Evolutionary conservation across 2,329 filamentous ascomycete species (phyloP).

Genomic region (Botrytis sinoallii): DNA sequence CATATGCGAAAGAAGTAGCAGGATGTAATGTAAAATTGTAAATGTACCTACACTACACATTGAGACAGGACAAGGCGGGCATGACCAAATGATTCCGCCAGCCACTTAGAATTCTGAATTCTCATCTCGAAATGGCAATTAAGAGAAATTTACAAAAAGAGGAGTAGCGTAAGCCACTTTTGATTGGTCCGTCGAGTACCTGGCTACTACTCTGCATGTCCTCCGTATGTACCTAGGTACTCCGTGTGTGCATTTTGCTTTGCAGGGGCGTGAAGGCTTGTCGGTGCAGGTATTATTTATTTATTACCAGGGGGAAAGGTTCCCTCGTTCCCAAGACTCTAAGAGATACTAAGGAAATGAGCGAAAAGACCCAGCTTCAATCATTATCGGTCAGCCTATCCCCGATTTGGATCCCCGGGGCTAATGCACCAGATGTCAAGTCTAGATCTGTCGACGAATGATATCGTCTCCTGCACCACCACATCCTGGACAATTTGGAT

Average conservation of each 20-base stretch:
- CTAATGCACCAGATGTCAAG: neutral
- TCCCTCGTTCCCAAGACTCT: too few species aligned
- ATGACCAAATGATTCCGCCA: neutral
- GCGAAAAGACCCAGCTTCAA: neutral
- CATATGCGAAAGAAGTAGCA: constrained; percentile 1
- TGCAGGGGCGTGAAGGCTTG: neutral
- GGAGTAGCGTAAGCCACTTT: neutral
- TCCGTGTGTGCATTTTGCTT: neutral
- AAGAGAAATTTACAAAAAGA: neutral
- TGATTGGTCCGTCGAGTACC: neutral
- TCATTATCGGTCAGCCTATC: neutral
- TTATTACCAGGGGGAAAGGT: neutral
- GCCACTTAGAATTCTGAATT: neutral
- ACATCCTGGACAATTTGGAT: neutral
- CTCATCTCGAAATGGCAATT: constrained; percentile 5
- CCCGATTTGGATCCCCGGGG: neutral
- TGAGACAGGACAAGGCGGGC: neutral
- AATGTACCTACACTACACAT: neutral
- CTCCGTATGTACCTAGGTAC: neutral
- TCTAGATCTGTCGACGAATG: neutral
- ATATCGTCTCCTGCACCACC: neutral
- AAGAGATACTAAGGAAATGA: neutral
- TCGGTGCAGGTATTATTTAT: neutral
- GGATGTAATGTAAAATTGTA: neutral
- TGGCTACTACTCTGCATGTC: neutral